phyloP scores from a whole-genome alignment of 1,284 basidiomycete genomes.

The Microbotryum scabiosae region DNA sequence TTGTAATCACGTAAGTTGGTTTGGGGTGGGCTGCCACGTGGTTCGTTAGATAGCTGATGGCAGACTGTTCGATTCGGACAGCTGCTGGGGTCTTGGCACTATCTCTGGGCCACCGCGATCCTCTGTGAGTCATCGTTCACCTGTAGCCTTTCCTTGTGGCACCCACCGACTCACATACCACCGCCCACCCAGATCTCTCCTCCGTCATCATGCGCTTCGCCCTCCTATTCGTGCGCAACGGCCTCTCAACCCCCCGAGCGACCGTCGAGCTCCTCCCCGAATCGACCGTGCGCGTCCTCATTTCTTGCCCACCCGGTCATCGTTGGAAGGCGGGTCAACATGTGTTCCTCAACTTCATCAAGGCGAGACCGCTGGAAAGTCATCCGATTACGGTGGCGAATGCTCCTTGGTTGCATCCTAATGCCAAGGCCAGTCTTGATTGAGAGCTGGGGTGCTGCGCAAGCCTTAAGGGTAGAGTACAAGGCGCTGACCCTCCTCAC shows the following conservation, averaged over 20 bases:
- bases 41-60: not conserved
- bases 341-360: constrained; percentile 40
- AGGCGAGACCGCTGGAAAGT: constrained; percentile 38
- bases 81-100: constrained; percentile 35
- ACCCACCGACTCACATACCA: no score
- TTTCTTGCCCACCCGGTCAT: constrained; percentile 13
- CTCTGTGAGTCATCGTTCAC: constrained; percentile 28
- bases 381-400: constrained; percentile 46
- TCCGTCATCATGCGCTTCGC: constrained; percentile 37
- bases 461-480: no score
- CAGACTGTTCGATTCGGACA: not conserved
- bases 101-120: constrained; percentile 41
- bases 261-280: constrained; percentile 38
- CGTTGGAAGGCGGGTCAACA: constrained; percentile 45
- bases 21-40: constrained; percentile 44
- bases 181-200: constrained; percentile 21
- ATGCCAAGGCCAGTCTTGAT: constrained; percentile 2
- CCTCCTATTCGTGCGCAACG: constrained; percentile 37
- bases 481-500: no score
- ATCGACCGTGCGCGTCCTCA: constrained; percentile 37
- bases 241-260: constrained; percentile 34
- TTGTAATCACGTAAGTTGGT: constrained; percentile 35
- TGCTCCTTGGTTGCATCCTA: constrained; percentile 30
- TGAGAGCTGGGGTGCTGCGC: not conserved
- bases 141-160: no score